phyloP scores from a whole-genome alignment of 495 filamentous ascomycete genomes.

The Tetracladium setigerum region DNA sequence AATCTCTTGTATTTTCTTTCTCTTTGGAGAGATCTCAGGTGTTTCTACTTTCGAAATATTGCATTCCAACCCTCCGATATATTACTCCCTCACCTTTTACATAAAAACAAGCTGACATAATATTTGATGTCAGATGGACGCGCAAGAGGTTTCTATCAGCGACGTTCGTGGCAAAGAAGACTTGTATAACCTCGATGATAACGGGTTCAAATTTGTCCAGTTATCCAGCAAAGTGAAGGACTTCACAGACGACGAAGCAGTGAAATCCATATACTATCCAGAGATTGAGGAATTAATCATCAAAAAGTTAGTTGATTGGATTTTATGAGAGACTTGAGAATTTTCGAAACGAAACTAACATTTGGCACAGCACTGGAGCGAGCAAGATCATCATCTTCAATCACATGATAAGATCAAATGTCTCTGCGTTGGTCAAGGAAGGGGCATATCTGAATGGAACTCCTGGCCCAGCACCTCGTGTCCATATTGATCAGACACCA shows the following conservation, averaged over 20 bases:
- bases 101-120: too few species aligned
- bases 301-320: not conserved
- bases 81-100: too few species aligned
- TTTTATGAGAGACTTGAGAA: too few species aligned
- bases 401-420: constrained; percentile 41
- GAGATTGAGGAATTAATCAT: constrained; percentile 48
- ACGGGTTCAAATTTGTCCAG: constrained; percentile 39
- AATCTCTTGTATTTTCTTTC: too few species aligned
- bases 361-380: constrained; percentile 35
- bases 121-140: too few species aligned
- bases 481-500: constrained; percentile 71
- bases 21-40: too few species aligned
- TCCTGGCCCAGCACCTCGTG: constrained; percentile 51
- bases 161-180: constrained; percentile 40
- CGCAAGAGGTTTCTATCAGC: constrained; percentile 24
- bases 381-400: constrained; percentile 49
- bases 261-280: constrained; percentile 42
- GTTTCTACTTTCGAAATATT: too few species aligned
- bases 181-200: constrained; percentile 34
- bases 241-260: constrained; percentile 43
- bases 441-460: too few species aligned
- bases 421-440: too few species aligned
- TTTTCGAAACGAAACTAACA: too few species aligned
- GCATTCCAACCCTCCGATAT: too few species aligned
- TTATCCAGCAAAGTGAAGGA: constrained; percentile 36